Percentiles rank a stretch among this genome's conserved stretches.
These are phyloP conservation scores for Taxillus chinensis DNA, from an alignment of 164 flowering plant species.

Conservation along the genomic window DNA sequence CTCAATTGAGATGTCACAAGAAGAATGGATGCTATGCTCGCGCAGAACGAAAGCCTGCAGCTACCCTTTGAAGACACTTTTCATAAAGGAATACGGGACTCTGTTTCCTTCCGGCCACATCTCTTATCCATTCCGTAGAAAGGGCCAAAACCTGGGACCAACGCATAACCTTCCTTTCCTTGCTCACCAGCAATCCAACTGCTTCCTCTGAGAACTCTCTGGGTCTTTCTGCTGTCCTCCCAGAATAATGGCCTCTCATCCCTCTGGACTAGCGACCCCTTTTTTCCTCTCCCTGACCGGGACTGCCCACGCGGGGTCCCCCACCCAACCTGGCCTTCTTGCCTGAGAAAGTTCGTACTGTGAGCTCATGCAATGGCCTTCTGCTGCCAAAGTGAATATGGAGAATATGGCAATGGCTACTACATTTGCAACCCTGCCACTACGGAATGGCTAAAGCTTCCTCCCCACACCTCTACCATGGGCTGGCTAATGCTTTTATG, in stretches of 20 bases:
- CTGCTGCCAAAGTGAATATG: constrained; percentile 9
- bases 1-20: too few species aligned
- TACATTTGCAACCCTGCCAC: constrained; percentile 22
- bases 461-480: constrained; percentile 10
- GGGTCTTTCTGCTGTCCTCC: constrained; percentile 10
- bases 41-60: background rate
- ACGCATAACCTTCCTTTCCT: background rate
- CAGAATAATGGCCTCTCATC: background rate
- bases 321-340: constrained; percentile 7
- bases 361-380: constrained; percentile 17
- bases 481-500: background rate
- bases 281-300: constrained; percentile 7
- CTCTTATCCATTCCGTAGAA: background rate
- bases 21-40: too few species aligned
- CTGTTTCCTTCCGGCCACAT: background rate
- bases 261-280: background rate
- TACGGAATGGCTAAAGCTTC: constrained; percentile 10
- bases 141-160: background rate
- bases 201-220: constrained; percentile 1
- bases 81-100: background rate
- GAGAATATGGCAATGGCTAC: constrained; percentile 2
- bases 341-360: constrained; percentile 7
- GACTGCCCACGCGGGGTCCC: constrained; percentile 11
- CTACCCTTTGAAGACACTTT: background rate
- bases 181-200: background rate